phyloP scores from a whole-genome alignment of 2,329 filamentous ascomycete species.

The Bipolaris zeicola region DNA sequence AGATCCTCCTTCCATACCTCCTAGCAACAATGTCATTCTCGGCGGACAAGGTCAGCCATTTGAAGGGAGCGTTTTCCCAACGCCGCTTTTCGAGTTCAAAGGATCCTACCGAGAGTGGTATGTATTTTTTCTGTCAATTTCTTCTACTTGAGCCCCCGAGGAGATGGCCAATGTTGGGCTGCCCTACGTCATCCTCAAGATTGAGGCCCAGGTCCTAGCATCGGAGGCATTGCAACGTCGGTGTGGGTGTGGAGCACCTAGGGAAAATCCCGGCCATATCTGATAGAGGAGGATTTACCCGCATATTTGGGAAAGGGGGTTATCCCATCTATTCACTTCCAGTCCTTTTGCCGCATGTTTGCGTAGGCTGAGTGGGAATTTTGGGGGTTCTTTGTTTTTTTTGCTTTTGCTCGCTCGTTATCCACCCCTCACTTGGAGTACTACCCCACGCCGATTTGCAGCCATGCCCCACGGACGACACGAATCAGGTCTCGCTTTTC shows the following conservation, averaged over 20 bases:
- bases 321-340: neutral
- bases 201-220: neutral
- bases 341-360: neutral
- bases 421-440: neutral
- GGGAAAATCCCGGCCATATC: neutral
- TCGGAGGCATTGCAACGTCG: slow-evolving; percentile 1
- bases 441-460: neutral
- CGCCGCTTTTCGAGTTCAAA: slow-evolving; percentile 46
- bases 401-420: neutral
- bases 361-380: neutral
- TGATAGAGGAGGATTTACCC: neutral
- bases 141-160: neutral
- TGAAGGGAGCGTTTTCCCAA: slow-evolving; percentile 38
- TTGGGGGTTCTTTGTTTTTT: neutral
- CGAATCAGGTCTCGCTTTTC: slow-evolving; percentile 13
- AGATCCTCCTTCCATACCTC: slow-evolving; percentile 8
- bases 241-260: neutral
- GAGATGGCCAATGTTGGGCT: no score
- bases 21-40: slow-evolving; percentile 44
- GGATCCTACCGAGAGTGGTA: slow-evolving; percentile 46
- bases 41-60: slow-evolving; percentile 38
- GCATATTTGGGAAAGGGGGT: neutral
- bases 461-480: slow-evolving; percentile 10
- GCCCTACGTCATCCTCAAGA: slow-evolving; percentile 18
- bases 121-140: slow-evolving; percentile 20